Evolutionary conservation across 192 early-diverging fungal genomes (phyloP).

Genomic region (Coemansia sp.): DNA sequence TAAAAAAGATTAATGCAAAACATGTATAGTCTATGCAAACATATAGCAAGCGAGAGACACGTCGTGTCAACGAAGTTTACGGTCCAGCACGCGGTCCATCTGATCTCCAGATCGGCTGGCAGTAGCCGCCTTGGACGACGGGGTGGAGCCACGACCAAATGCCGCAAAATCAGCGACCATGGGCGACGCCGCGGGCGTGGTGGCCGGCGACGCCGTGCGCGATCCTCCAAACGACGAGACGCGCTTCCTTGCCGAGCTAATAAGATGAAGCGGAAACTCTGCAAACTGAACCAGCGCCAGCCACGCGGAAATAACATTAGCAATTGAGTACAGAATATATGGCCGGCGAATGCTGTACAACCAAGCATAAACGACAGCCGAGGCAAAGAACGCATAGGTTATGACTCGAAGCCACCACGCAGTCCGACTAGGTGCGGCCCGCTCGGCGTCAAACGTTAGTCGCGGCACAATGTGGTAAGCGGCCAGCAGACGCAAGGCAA

Average conservation of each 20-base stretch:
- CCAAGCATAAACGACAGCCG: conserved; percentile 48
- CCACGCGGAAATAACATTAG: conserved; percentile 46
- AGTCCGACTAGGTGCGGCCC: conserved; percentile 5
- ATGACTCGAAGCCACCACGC: conserved; percentile 11
- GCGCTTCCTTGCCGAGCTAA: not conserved
- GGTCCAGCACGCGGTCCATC: conserved; percentile 15
- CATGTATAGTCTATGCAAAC: not conserved
- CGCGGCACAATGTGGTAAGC: conserved; percentile 26
- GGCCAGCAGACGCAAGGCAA: conserved; percentile 30
- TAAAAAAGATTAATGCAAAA: too few species aligned
- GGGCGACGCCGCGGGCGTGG: not conserved
- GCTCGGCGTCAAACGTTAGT: conserved; percentile 4
- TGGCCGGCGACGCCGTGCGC: not conserved
- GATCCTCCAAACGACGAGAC: not conserved
- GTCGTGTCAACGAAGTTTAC: not conserved
- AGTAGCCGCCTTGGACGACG: not conserved
- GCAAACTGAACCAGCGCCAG: conserved; percentile 36
- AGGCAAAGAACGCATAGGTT: conserved; percentile 42
- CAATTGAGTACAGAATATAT: conserved; percentile 55
- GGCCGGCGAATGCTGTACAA: conserved; percentile 59
- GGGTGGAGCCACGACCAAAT: not conserved
- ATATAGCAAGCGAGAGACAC: too few species aligned
- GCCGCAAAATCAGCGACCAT: not conserved
- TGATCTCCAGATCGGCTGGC: not conserved
- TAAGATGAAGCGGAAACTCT: conserved; percentile 8